Base-by-base conservation (phyloP, 2,329 filamentous ascomycete genomes). In the Calonectria pseudoreteaudii region DNA sequence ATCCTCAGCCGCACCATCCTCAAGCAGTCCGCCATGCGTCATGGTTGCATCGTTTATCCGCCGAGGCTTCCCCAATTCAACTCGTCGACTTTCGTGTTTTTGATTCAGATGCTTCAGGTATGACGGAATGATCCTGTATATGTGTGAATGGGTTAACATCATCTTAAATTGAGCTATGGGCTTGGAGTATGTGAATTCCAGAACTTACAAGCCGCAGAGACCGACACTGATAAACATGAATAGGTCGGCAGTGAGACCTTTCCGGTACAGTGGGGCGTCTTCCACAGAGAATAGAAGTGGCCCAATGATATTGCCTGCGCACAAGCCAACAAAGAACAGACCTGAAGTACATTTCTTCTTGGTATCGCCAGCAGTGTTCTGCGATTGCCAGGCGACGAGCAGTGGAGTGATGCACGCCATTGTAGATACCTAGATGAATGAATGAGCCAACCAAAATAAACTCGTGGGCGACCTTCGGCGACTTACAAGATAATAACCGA, bases 291-390 rank as follows among this genome's bases (percentile, higher is more conserved):
- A 82, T 0, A 82, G 73, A 0, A 83, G 56, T 0, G 80, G 78
- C 0, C 92, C 92, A n/a, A 93, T 86, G 56, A 93, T 90, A 76
- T 93, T 93, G 10, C 91, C 92, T 1, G 89, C 88, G 66, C 89
- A 91, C 76, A 91, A 89, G 9, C 91, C 91, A 31, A 93, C 86
- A 75, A 93, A 92, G 4, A 93, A 83, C 18, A 91, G 87, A 2
- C 86, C 90, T 0, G 91, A 93, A 0, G 89, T 92, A 2, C 90
- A 88, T 79, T 93, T 93, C 74, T 91, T 89, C 81, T 94, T 94
- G 0, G 92, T 94, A 73, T 93, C 91, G 0, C 92, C 92, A 2
- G 87, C 92, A 0, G 92, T 91, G 75, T 92, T 92, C 66, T 90
- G 89, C 0, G 87, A 87, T 0, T 87, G 88, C 89, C 89, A 91